Evolutionary conservation across 169 alveolate genomes (phyloP).

Genomic region (Miamiensis avidus): DNA sequence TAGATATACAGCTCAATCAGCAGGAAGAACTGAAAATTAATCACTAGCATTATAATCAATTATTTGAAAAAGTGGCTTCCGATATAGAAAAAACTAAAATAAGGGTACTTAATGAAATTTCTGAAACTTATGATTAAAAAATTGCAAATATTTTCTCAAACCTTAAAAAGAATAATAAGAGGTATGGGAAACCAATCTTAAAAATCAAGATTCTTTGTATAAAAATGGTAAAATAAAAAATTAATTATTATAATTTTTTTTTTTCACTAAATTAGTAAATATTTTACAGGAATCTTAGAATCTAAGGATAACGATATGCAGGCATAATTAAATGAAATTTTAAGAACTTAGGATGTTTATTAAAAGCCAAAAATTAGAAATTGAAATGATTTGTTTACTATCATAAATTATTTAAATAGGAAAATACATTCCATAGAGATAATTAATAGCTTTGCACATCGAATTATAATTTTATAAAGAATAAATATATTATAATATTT

Average conservation of each 20-base stretch:
- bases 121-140: slow-evolving; percentile 12
- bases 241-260: too few relatives aligned
- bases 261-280: background rate
- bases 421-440: too few relatives aligned
- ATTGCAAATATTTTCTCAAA: slow-evolving; percentile 3
- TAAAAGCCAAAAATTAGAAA: slow-evolving; percentile 15
- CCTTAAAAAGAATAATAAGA: background rate
- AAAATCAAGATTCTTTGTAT: slow-evolving; percentile 1
- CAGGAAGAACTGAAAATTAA: background rate
- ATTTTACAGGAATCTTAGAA: background rate
- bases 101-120: background rate
- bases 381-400: too few relatives aligned
- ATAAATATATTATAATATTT: too few relatives aligned
- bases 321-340: slow-evolving; percentile 13
- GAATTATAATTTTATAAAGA: too few relatives aligned
- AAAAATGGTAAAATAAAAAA: slow-evolving; percentile 1
- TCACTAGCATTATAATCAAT: background rate
- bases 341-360: slow-evolving; percentile 10
- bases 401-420: too few relatives aligned
- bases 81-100: slow-evolving; percentile 2
- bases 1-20: background rate
- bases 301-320: background rate
- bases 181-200: slow-evolving; percentile 3
- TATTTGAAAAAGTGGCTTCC: background rate
- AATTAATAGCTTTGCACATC: too few relatives aligned